Base-by-base conservation (phyloP, 441 rosid genomes). In the Pelargonium hybrid region DNA sequence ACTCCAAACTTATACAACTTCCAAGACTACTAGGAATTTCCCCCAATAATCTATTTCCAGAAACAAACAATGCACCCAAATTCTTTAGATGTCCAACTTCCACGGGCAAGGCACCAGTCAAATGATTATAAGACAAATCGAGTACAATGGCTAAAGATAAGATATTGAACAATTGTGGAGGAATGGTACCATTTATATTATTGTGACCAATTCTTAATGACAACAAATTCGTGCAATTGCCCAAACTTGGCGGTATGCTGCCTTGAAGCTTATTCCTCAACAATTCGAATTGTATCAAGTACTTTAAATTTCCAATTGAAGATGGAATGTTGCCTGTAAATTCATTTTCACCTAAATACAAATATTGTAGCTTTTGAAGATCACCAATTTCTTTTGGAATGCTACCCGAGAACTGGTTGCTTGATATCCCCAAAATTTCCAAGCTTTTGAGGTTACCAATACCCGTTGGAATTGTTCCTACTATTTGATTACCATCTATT, bases 141-240 rank as follows among this genome's bases (percentile, higher is more conserved):
- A 73, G 11, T 0, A 3, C n/a, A n/a, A 50, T 21, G 26, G 66
- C 14, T 1, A 69, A 14, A 3, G 52, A 47, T 14, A 75, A 18
- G 13, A 80, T 70, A 64, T 81, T 76, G 70, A 34, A 78, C 4
- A 78, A 10, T 0, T 77, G 74, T 1, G 71, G 68, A 20, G 84
- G 85, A 39, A 82, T 50, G 1, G 50, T 31, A 10, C 84, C 76
- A 0, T 43, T 34, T 14, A 81, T 54, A 43, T 52, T 29, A 25
- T 80, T 80, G 4, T 17, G 6, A 0, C 56, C 52, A 7, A 79
- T 77, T 2, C 54, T 18, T 4, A 79, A n/a, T 0, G 0, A 0
- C 2, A 11, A 10, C 70, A 79, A 62, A 2, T 17, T 20, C 1
- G 18, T 23, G 43, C 69, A 34, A 14, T 72, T 69, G 3, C 74